These are phyloP conservation scores for Xylariaceae sp. DNA, from an alignment of 2,329 filamentous ascomycete genomes.

Conservation along the genomic window DNA sequence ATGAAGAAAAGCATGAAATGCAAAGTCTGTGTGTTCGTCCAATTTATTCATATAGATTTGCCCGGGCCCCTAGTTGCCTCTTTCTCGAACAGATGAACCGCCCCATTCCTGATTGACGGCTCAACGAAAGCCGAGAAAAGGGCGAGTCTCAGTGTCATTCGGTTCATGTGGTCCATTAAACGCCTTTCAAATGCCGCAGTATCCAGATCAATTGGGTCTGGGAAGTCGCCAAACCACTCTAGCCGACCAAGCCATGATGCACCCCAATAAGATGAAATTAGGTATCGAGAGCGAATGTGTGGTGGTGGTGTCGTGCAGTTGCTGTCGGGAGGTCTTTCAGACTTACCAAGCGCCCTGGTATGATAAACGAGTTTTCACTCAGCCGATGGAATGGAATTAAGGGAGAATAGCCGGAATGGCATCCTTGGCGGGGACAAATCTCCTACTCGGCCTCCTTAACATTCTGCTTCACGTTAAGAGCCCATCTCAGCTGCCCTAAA, in stretches of 20 bases:
- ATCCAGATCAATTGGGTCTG: slow-evolving; percentile 16
- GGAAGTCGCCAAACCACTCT: slow-evolving; percentile 14
- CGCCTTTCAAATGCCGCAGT: slow-evolving; percentile 17
- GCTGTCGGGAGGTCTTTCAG: neutral
- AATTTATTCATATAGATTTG: slow-evolving; percentile 17
- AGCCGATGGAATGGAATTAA: slow-evolving; percentile 19
- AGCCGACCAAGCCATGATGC: slow-evolving; percentile 16
- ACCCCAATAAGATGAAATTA: slow-evolving; percentile 12
- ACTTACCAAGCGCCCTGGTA: neutral
- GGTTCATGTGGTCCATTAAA: slow-evolving; percentile 14
- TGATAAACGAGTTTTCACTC: neutral
- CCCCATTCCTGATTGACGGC: neutral
- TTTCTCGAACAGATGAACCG: neutral
- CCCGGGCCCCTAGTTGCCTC: slow-evolving; percentile 6
- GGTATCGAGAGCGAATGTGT: slow-evolving; percentile 11
- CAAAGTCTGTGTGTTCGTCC: slow-evolving; percentile 10
- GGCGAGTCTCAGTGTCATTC: slow-evolving; percentile 9
- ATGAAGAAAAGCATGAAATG: slow-evolving; percentile 8
- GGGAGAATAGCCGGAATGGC: neutral
- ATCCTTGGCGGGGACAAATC: neutral
- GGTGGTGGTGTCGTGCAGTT: slow-evolving; percentile 1
- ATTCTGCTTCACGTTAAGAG: slow-evolving; percentile 61
- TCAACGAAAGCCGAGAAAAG: slow-evolving; percentile 6
- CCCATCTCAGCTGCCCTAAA: slow-evolving; percentile 68
- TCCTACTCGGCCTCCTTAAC: slow-evolving; percentile 49